A percentile compares a stretch with the other conserved stretches of the same genome.
phyloP scores from a whole-genome alignment of 169 alveolate genomes.

The Hepatocystis sp. region DNA sequence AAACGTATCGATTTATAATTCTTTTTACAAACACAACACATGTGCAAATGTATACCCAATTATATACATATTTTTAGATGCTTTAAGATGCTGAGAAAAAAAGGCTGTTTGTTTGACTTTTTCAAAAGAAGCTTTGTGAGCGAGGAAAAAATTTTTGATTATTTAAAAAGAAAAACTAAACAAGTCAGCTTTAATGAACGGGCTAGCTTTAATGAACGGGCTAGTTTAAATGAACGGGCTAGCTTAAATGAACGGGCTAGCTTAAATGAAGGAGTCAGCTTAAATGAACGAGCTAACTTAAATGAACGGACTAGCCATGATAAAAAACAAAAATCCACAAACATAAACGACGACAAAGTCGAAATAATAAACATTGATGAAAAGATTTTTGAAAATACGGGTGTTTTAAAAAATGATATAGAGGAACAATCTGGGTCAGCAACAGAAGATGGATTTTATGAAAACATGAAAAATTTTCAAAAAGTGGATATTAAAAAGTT shows the following conservation, averaged over 20 bases:
- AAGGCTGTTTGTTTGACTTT: background rate
- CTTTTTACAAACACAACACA: too few relatives aligned
- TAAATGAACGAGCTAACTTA: too few relatives aligned
- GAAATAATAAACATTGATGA: conserved; percentile 68
- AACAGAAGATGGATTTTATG: conserved; percentile 26
- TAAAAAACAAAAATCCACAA: too few relatives aligned
- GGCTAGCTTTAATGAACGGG: too few relatives aligned
- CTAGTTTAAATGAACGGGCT: too few relatives aligned
- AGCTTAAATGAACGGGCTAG: too few relatives aligned
- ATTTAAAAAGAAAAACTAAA: conserved; percentile 10
- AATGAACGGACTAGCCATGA: too few relatives aligned
- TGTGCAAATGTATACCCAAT: too few relatives aligned
- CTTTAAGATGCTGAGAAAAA: background rate
- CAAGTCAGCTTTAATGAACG: background rate
- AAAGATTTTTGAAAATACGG: conserved; percentile 2
- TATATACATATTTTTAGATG: too few relatives aligned
- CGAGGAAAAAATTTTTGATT: conserved; percentile 46
- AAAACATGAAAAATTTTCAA: conserved; percentile 24
- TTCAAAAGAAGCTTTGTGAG: conserved; percentile 23
- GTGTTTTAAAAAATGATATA: conserved; percentile 9
- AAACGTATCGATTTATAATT: too few relatives aligned
- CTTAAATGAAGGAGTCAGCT: too few relatives aligned
- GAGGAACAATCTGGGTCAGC: background rate
- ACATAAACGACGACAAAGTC: conserved; percentile 18
- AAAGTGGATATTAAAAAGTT: conserved; percentile 43